Conservation (phyloP, 2,329 filamentous ascomycete genomes). For the Fusarium tuaranense region DNA sequence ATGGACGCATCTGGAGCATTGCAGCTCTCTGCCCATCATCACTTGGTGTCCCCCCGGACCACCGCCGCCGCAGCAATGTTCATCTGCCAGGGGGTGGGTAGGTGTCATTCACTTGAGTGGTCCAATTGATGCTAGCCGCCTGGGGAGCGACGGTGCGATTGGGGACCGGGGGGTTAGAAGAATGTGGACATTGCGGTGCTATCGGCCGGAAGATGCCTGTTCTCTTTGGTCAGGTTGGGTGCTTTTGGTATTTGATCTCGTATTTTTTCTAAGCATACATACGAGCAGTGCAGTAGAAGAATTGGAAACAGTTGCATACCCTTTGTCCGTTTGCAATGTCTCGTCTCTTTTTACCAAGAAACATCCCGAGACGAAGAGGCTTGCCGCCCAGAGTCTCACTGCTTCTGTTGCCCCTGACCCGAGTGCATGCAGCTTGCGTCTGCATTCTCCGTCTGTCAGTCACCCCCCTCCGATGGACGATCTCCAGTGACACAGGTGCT, state of each 20-base stretch:
- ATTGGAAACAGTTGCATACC: background rate
- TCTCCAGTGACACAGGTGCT: conserved; percentile 23
- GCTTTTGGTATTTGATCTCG: conserved; percentile 6
- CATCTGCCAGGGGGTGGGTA: conserved; percentile 29
- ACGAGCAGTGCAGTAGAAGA: background rate
- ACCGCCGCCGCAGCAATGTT: conserved; percentile 13
- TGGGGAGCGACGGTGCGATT: conserved; percentile 1
- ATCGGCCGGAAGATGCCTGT: conserved; percentile 32
- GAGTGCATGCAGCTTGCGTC: conserved; percentile 18
- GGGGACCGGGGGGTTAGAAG: background rate
- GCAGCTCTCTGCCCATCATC: conserved; percentile 31
- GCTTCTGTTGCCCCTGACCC: conserved; percentile 23
- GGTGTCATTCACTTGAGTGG: conserved; percentile 29
- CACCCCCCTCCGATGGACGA: background rate
- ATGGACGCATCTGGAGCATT: conserved; percentile 3
- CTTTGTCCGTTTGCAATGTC: background rate
- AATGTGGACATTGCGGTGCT: conserved; percentile 22
- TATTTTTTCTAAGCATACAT: background rate
- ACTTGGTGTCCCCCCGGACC: conserved; percentile 9
- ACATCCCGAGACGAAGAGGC: conserved; percentile 13
- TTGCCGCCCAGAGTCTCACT: conserved; percentile 14
- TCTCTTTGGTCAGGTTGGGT: conserved; percentile 16
- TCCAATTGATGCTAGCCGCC: conserved; percentile 29
- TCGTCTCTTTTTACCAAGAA: background rate
- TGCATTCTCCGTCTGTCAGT: background rate